Evolutionary conservation across 2,329 filamentous ascomycete species (phyloP), one percentile per base, ranked within the genome.

Genomic region (Penicillium sp.): DNA sequence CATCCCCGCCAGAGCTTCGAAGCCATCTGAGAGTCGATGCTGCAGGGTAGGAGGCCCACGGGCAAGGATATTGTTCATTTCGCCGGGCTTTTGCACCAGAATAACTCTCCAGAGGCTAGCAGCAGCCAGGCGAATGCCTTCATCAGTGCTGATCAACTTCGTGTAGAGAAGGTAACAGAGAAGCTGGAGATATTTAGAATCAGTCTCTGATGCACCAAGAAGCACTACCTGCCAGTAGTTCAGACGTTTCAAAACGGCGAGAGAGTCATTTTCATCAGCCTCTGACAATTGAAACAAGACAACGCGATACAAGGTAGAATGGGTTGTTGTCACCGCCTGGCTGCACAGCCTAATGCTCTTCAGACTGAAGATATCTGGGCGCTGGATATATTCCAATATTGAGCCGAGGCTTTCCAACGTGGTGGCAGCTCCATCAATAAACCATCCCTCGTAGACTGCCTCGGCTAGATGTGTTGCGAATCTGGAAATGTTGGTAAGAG

Each of bases 151-250:
- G 7, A 94, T 85, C 33, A 97, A 80, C 70, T 95, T 96, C 7
- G 87, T 87, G 70, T 97, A 99, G 3, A 99, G 84, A 57, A 97
- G 85, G 67, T 96, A 97, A 80, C 92, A 97, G 41, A 97, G 84
- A 31, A 97, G 81, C 60, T 88, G 89, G 66, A 97, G 83, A 67
- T 90, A 89, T 9, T 90, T 87, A n/a, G 89, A 85, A 43, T 96
- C 91, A 6, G 84, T 81, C 3, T 89, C 88, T 15, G 94, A 85
- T 4, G 88, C 85, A 2, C 87, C 87, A 15, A 99, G 79, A 15
- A 99, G 85, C 18, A 96, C 89, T 20, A 90, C 92, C 71, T 97
- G 94, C 94, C 94, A 99, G 72, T 97, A 97, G 0, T 90, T 85
- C 65, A 99, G 85, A 69, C 92, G 93, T 56, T 90, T 83, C 73